These are phyloP conservation scores for Mycena metata DNA, from an alignment of 768 basidiomycete species.

Conservation along the genomic window DNA sequence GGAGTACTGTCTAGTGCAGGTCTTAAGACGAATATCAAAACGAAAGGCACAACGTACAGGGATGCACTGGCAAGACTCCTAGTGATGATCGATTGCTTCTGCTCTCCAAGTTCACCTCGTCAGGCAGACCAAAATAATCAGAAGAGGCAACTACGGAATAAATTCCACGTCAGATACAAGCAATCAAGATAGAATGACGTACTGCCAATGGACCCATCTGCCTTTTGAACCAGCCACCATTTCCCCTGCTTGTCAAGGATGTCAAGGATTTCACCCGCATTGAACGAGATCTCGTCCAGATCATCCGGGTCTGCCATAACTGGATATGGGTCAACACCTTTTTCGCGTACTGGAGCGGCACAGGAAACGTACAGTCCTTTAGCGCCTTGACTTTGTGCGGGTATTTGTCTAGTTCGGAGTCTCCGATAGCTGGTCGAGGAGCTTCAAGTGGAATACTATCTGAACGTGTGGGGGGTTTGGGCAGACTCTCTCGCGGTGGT, in stretches of 20 bases:
- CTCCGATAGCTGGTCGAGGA: background rate
- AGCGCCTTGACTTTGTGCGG: background rate
- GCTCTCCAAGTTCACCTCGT: background rate
- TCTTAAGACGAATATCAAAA: background rate
- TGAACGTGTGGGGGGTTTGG: background rate
- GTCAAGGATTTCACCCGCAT: conserved; percentile 91
- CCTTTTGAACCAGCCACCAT: conserved; percentile 90
- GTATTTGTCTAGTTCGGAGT: conserved; percentile 22
- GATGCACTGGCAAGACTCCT: background rate
- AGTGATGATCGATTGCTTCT: background rate
- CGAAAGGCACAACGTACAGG: background rate
- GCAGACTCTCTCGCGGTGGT: background rate
- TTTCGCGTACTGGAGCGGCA: conserved; percentile 43
- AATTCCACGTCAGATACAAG: background rate
- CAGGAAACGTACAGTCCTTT: conserved; percentile 70
- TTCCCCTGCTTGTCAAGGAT: conserved; percentile 92
- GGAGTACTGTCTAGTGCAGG: background rate
- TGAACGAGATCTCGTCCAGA: conserved; percentile 94
- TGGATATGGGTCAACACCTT: background rate
- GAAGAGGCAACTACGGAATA: conserved; percentile 17
- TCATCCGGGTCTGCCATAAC: conserved; percentile 61
- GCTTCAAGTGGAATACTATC: background rate
- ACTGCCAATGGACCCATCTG: conserved; percentile 85
- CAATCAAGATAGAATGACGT: conserved; percentile 48
- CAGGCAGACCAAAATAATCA: conserved; percentile 7